Conservation (phyloP, 2,329 filamentous ascomycete genomes). For the Aspergillus eucalypticola region DNA sequence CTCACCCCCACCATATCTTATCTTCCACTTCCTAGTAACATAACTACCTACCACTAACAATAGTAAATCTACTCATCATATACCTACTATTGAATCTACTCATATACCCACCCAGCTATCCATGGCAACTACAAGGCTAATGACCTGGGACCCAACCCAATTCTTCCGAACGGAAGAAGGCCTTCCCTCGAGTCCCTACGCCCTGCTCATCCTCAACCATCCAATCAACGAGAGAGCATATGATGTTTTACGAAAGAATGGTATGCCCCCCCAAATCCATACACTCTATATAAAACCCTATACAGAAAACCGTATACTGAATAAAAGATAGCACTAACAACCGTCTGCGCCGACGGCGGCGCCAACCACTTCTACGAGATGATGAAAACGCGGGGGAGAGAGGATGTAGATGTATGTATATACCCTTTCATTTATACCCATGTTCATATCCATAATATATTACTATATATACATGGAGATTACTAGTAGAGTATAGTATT, state of each 20-base stretch:
- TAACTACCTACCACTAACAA: no score
- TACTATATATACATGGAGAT: no score
- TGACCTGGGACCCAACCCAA: constrained; percentile 45
- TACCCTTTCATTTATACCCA: background rate
- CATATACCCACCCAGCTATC: background rate
- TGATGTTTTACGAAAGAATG: constrained; percentile 38
- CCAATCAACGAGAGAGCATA: constrained; percentile 53
- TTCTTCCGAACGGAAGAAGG: constrained; percentile 37
- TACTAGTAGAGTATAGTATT: no score
- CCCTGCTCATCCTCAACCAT: constrained; percentile 63
- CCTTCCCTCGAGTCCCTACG: constrained; percentile 37
- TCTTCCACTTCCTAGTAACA: no score
- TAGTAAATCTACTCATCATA: background rate
- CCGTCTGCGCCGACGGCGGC: constrained; percentile 86
- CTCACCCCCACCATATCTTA: no score
- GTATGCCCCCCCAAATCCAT: constrained; percentile 23
- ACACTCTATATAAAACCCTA: background rate
- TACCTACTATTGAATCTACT: background rate
- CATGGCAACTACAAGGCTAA: constrained; percentile 10
- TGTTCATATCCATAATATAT: constrained; percentile 7
- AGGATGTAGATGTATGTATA: constrained; percentile 35
- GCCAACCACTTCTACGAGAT: constrained; percentile 72
- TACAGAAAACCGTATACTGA: background rate
- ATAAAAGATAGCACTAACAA: constrained; percentile 56
- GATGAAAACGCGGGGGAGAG: constrained; percentile 35